Evolutionary conservation across 2,329 filamentous ascomycete genomes (phyloP), one percentile per base, ranked within the genome.

Genomic region (Penicillium thymicola): DNA sequence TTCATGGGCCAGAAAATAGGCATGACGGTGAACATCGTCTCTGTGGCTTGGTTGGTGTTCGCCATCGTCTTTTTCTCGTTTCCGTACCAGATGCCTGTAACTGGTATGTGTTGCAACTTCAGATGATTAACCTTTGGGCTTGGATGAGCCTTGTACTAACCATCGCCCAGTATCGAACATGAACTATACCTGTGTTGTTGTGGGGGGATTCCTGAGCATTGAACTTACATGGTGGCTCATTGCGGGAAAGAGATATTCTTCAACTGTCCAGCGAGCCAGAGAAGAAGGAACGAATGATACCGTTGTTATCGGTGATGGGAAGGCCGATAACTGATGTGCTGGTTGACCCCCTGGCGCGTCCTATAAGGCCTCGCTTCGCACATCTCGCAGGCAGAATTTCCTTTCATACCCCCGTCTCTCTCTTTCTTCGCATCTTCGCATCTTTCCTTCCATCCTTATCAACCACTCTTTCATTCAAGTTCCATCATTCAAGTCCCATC

Each of bases 221-320:
- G 70, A 72, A 48, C 53, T 74, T 2, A 59, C 56, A 0, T 79
- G 77, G 78, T 80, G 77, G 76, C 49, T 78, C n/a, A 68, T 78
- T 50, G 75, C 70, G 1, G 74, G 76, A 5, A 69, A 66, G 46
- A 64, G 65, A 25, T 79, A 77, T 40, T 74, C 73, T 5, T 65
- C 69, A 51, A 71, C 65, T 37, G 76, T 79, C 62, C 66, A 70
- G 23, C 71, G 73, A 49, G 67, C 64, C 9, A 63, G 57, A 43
- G 74, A 95, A 90, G 59, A 96, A 79, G 72, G n/a, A 10, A 54
- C 6, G 1, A 7, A 18, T n/a, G 30, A 54, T 4, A 25, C 30
- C n/a, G 16, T 50, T 14, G 21, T 50, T 6, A 28, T 49, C 16
- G 18, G 10, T 7, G 13, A 34, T 16, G 43, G 36, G 6, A 52